Base-by-base conservation (phyloP, 1,139 yeast genomes). In the Geotrichum siamense region DNA sequence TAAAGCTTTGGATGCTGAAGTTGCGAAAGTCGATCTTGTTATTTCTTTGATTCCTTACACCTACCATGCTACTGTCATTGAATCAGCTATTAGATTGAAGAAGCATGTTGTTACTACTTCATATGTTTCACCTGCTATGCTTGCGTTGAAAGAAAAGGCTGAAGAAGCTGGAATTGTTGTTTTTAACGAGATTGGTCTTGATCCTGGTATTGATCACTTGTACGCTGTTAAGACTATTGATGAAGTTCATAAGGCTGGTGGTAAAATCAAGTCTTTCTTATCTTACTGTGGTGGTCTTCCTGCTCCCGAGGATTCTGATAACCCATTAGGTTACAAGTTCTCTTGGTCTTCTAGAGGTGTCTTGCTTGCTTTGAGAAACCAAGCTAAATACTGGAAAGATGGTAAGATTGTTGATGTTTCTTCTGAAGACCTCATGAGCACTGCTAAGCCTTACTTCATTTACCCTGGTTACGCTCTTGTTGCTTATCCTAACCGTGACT, bases 331-430 rank as follows among this genome's bases (percentile, higher is more conserved):
- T 55, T 91, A 91, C 78, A 91, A 91, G 74, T 91, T 91, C 71
- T 89, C 97, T 38, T 91, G 98, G 98, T 86, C 96, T 37, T 87
- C 97, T 39, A 81, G 98, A 69, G 98, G 98, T 69, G 97, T 91
- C 38, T 72, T 91, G 61, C 76, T 91, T 60, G 98, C 98, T 21
- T 76, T 91, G 63, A 82, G 95, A 75, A 91, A 91, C 74, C 73
- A 83, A 51, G 98, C 98, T 54, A 79, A 77, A 60, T 89, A 79
- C 73, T 89, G 82, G 78, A 72, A 81, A 68, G 80, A 86, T 60
- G 97, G 96, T 58, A 65, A 85, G 63, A 68, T 86, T 56, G 94
- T 75, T 50, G 76, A 79, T 41, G 81, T 91, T 59, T 73, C 76
- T 50, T 86, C 95, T 44, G 94, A 85, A 65, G 96, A 86, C 57